phyloP scores from a whole-genome alignment of 2,329 filamentous ascomycete genomes.

The Grosmannia huntii region DNA sequence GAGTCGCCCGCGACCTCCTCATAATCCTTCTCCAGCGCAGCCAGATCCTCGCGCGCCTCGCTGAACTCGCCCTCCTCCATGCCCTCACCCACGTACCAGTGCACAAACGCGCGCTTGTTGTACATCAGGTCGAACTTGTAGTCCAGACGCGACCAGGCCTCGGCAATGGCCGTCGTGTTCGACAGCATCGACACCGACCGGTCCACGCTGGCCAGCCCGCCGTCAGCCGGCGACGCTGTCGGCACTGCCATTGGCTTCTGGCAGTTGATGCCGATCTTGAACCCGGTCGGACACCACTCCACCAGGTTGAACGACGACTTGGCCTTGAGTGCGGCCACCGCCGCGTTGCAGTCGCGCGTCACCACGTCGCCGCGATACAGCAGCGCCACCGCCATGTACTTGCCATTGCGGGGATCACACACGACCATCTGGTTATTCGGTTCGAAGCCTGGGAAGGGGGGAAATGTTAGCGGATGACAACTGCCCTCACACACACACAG shows the following conservation, averaged over 20 bases:
- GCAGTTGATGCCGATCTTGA: constrained; percentile 68
- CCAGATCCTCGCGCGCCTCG: constrained; percentile 75
- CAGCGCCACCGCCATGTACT: constrained; percentile 64
- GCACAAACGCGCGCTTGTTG: constrained; percentile 63
- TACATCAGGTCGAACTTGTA: constrained; percentile 71
- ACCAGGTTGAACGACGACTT: constrained; percentile 62
- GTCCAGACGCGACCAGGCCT: constrained; percentile 60
- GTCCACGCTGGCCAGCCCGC: constrained; percentile 48
- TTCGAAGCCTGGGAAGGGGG: constrained; percentile 51
- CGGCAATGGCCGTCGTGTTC: constrained; percentile 63
- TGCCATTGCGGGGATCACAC: constrained; percentile 60
- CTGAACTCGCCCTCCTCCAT: constrained; percentile 90
- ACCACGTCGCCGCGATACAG: constrained; percentile 62
- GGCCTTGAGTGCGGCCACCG: constrained; percentile 55
- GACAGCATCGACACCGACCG: constrained; percentile 56
- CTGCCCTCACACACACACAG: neutral
- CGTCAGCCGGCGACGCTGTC: constrained; percentile 35
- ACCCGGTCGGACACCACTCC: constrained; percentile 64
- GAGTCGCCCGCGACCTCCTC: constrained; percentile 73
- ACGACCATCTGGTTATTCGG: constrained; percentile 72
- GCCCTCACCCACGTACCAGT: constrained; percentile 77
- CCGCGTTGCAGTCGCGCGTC: constrained; percentile 55
- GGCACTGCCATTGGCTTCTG: constrained; percentile 52
- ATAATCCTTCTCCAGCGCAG: constrained; percentile 76
- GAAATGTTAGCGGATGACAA: too few species aligned